Evolutionary conservation across 495 filamentous ascomycete species (phyloP), one percentile per base, ranked within the genome.

Genomic region (Lasiosphaeria hispida): DNA sequence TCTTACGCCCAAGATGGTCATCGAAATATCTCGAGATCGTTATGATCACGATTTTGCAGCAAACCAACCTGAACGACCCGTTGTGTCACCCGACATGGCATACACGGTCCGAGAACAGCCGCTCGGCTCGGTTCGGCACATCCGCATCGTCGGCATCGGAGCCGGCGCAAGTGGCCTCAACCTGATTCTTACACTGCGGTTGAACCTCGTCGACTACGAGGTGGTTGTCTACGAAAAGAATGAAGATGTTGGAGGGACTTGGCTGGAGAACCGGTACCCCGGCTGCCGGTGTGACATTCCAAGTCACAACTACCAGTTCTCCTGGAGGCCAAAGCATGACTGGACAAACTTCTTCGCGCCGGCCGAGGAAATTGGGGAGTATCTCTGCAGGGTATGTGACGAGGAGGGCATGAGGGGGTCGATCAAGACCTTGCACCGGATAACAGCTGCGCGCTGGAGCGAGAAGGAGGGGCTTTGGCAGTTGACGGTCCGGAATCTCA

Each of bases 141-240:
- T 80, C 63, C 74, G 76, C 45, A 77, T 80, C 58, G 69, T 80
- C 48, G 73, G 68, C 36, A 75, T 80, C 45, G 77, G 78, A 0
- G 78, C 78, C 30, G 77, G 78, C n/a, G 72, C 72, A 8, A 79
- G 74, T 59, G 76, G 77, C 17, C 66, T 81, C 53, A 75, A 80
- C 57, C 63, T 79, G 66, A 65, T 78, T 55, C 72, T 72, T 38
- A 75, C 75, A 13, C 65, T 79, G 18, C 69, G 70, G 30, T 66
- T 69, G 43, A 73, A 74, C 59, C 58, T 79, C 39, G 67, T 55
- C 54, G 68, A 76, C 64, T 78, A 74, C 47, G 81, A 87, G 11
- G 72, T 86, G 23, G 77, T 80, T 35, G 79, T 91, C 40, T 94
- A 90, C 69, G 90, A 94, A 67, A 92, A 92, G 79, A 92, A 92